phyloP scores from a whole-genome alignment of 345 rosid genomes.

The Acer saccharum region DNA sequence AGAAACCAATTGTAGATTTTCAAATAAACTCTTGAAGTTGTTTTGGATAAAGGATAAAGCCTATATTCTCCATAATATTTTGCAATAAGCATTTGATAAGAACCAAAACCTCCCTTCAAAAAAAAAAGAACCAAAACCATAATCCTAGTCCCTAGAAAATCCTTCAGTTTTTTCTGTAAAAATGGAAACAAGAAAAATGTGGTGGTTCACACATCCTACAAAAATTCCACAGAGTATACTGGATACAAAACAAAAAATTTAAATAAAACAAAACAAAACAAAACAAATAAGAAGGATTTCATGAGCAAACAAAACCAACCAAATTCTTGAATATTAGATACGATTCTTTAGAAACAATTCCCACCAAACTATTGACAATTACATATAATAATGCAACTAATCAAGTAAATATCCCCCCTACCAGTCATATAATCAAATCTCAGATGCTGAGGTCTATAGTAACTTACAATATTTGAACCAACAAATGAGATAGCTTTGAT shows the following conservation, averaged over 20 bases:
- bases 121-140: neutral
- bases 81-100: neutral
- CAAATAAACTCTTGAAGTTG: neutral
- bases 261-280: neutral
- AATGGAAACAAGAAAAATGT: no score
- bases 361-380: neutral
- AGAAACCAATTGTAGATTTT: neutral
- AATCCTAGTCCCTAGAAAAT: neutral
- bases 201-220: no score
- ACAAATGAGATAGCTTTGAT: conserved; percentile 93
- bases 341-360: neutral
- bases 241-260: neutral
- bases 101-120: neutral
- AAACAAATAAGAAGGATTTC: no score
- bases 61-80: neutral
- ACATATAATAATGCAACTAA: neutral
- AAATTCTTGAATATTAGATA: neutral
- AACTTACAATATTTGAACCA: conserved; percentile 90
- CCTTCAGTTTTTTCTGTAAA: neutral
- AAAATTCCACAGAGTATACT: no score
- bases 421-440: neutral
- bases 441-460: neutral
- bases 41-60: neutral
- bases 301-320: neutral
- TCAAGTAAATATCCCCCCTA: neutral